Evolutionary conservation across 257 asterid species (phyloP).

Genomic region (Nemophila menziesii): DNA sequence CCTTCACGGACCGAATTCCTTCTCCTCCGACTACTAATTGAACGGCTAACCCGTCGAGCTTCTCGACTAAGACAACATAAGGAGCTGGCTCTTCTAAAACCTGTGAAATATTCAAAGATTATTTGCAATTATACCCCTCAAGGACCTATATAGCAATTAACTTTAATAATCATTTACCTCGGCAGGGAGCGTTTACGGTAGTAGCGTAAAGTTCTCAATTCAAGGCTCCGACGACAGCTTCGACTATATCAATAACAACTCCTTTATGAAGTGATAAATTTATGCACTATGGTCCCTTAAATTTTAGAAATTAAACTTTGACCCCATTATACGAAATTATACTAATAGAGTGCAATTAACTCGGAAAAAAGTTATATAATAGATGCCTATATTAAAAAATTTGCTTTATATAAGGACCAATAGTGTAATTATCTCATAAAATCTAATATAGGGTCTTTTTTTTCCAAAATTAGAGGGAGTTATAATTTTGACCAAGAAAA

Average conservation of each 20-base stretch:
- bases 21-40: slow-evolving; percentile 88
- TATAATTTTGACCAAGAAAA: too few species aligned
- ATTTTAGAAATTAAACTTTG: too few species aligned
- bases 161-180: slow-evolving; percentile 42
- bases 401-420: too few species aligned
- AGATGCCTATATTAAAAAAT: too few species aligned
- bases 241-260: slow-evolving; percentile 94
- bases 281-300: too few species aligned
- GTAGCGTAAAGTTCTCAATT: slow-evolving; percentile 94
- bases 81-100: slow-evolving; percentile 86
- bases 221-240: slow-evolving; percentile 95
- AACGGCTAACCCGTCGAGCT: slow-evolving; percentile 78
- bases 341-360: too few species aligned
- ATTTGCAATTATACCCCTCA: slow-evolving; percentile 1
- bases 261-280: slow-evolving; percentile 73
- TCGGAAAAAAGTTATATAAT: too few species aligned
- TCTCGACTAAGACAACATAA: slow-evolving; percentile 75
- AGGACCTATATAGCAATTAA: background rate
- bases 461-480: too few species aligned
- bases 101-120: slow-evolving; percentile 36
- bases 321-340: too few species aligned
- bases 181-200: slow-evolving; percentile 93
- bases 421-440: too few species aligned
- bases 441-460: too few species aligned
- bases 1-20: slow-evolving; percentile 77